Percentiles rank a stretch among this genome's conserved stretches.
Conservation (phyloP, 1,139 yeast genomes). For the Pichia terricola region DNA sequence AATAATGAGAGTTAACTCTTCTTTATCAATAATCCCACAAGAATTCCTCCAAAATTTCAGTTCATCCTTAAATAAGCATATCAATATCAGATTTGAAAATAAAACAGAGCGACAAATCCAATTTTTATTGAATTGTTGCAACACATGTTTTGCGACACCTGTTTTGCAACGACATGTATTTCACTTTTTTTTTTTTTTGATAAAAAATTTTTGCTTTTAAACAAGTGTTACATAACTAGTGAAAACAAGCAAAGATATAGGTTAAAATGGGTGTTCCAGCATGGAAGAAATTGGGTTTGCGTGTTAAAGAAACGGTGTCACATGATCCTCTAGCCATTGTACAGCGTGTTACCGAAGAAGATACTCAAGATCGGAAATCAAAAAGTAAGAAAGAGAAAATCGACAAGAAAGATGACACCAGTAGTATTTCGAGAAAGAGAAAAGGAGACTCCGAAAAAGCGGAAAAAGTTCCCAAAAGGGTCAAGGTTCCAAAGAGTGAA, state of each 20-base stretch:
- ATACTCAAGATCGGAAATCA: constrained; percentile 23
- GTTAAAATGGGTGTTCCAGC: constrained; percentile 53
- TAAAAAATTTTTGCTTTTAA: too few species aligned
- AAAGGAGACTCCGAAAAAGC: constrained; percentile 1
- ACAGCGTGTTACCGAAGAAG: constrained; percentile 26
- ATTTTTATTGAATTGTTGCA: too few species aligned
- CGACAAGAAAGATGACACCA: constrained; percentile 34
- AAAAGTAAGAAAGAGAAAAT: neutral
- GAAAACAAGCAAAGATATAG: neutral
- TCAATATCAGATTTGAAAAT: too few species aligned
- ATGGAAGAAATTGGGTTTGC: constrained; percentile 80
- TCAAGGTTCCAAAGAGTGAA: constrained; percentile 65
- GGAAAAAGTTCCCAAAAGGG: constrained; percentile 64
- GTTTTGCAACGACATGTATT: too few species aligned
- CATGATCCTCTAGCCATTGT: constrained; percentile 35
- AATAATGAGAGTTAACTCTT: too few species aligned
- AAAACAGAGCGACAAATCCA: too few species aligned
- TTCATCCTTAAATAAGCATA: too few species aligned
- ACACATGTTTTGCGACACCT: too few species aligned
- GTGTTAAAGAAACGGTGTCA: constrained; percentile 36
- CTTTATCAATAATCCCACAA: too few species aligned
- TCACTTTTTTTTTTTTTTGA: too few species aligned
- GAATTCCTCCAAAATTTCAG: too few species aligned
- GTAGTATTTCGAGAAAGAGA: constrained; percentile 17
- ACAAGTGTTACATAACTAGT: too few species aligned